Base-by-base conservation (phyloP, 129 eudicot genomes). In the Centrapalus pauciflorus region DNA sequence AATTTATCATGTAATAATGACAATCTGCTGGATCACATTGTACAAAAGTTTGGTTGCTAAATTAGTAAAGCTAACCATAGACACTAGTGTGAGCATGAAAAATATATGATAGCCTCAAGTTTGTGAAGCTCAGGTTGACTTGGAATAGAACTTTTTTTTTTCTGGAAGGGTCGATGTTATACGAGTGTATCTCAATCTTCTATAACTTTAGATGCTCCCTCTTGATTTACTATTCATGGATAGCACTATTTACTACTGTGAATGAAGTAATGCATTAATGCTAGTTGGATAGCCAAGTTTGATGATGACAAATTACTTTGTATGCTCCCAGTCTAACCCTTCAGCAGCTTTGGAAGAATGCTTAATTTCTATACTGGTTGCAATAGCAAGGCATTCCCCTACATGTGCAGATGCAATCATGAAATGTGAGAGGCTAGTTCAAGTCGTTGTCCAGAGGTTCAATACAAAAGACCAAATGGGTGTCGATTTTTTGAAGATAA, bases 341-440 rank as follows among this genome's bases (percentile, higher is more conserved):
- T 79, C 93, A n/a, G 63, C 80, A 17, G 76, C 82, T 66, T 76
- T 93, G 80, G 95, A 93, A 77, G 99, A 93, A 76, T 65, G 80
- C 77, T 63, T 85, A 63, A 65, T 93, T 26, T 77, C 96, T n/a
- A 82, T 86, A 73, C 75, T 89, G 67, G 64, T 93, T 66, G 96
- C 96, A 56, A 49, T 93, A 69, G 95, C 90, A 64, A 84, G 96
- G 73, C 95, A 89, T 82, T 89, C 99, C 33, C 95, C 95, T 34
- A 79, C 95, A 59, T 89, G 95, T 76, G 83, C 95, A 69, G 81
- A 84, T 82, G 96, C 95, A 81, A 66, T 93, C 37, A 71, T 79
- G 83, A 90, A 82, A 41, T 86, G 92, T 58, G 80, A 76, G 58
- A 84, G 88, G 84, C 95, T 93, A 76, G 82, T 93, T 72, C 80